Percentiles rank a stretch among this genome's conserved stretches.
phyloP scores from a whole-genome alignment of 257 asterid genomes.

The Gentiana macrophylla region DNA sequence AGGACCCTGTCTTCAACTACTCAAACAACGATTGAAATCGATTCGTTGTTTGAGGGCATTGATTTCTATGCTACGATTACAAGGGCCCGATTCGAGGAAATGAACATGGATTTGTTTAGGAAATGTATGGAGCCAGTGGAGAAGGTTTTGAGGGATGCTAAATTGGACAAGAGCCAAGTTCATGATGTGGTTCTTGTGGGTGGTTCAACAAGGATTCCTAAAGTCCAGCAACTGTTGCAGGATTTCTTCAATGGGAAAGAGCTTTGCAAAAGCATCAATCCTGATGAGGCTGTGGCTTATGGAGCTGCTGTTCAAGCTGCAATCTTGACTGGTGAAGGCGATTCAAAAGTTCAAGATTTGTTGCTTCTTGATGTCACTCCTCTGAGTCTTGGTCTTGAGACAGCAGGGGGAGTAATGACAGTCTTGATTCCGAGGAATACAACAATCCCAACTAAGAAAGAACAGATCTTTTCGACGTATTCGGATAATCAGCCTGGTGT shows the following conservation, averaged over 20 bases:
- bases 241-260: conserved; percentile 28
- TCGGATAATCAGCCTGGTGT: conserved; percentile 23
- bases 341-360: neutral
- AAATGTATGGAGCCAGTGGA: conserved; percentile 22
- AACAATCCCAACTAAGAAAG: conserved; percentile 23
- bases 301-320: conserved; percentile 29
- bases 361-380: conserved; percentile 27
- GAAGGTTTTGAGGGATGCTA: conserved; percentile 18
- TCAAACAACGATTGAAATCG: conserved; percentile 17
- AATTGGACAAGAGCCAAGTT: conserved; percentile 15
- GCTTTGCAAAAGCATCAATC: conserved; percentile 18
- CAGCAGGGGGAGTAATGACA: conserved; percentile 28
- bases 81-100: conserved; percentile 19
- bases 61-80: conserved; percentile 20
- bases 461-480: conserved; percentile 27
- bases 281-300: conserved; percentile 24
- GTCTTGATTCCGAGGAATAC: conserved; percentile 25
- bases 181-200: conserved; percentile 24
- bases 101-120: conserved; percentile 22
- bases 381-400: conserved; percentile 23
- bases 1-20: conserved; percentile 20
- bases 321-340: conserved; percentile 16
- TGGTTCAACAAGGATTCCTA: conserved; percentile 27
- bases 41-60: conserved; percentile 17
- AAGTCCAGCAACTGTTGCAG: conserved; percentile 24